Evolutionary conservation across 768 basidiomycete genomes (phyloP).

Genomic region (Mycena capillaripes): DNA sequence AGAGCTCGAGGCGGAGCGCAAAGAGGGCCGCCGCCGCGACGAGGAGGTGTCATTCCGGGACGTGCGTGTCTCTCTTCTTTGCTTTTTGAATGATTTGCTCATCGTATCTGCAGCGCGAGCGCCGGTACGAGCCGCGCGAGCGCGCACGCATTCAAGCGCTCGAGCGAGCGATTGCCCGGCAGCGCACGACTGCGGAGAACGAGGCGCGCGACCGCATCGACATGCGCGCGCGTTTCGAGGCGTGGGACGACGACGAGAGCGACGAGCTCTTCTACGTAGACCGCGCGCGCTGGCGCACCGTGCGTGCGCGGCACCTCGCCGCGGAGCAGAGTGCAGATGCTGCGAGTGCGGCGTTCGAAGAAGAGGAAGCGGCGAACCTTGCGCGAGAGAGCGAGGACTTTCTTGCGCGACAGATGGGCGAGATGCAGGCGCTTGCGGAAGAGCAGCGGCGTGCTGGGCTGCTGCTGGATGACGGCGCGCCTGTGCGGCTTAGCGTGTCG

Average conservation of each 20-base stretch:
- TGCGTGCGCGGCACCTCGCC: slow-evolving; percentile 77
- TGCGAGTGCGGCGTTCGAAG: slow-evolving; percentile 85
- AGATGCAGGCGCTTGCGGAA: slow-evolving; percentile 92
- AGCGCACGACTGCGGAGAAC: slow-evolving; percentile 78
- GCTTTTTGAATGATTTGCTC: slow-evolving; percentile 16
- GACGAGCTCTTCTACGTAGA: slow-evolving; percentile 95
- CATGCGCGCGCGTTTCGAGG: slow-evolving; percentile 84
- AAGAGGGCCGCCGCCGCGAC: slow-evolving; percentile 79
- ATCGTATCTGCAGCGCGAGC: slow-evolving; percentile 77
- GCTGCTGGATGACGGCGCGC: slow-evolving; percentile 91
- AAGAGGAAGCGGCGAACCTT: slow-evolving; percentile 88
- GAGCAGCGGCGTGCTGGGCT: slow-evolving; percentile 93
- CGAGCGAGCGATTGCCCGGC: slow-evolving; percentile 82
- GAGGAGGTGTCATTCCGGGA: slow-evolving; percentile 90
- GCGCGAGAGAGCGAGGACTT: slow-evolving; percentile 94
- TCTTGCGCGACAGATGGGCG: slow-evolving; percentile 94
- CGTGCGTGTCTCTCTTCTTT: slow-evolving; percentile 63
- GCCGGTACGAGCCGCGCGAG: slow-evolving; percentile 94
- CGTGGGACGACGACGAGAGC: slow-evolving; percentile 95
- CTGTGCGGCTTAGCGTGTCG: slow-evolving; percentile 88
- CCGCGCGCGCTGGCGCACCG: slow-evolving; percentile 88
- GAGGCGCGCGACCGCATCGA: slow-evolving; percentile 87
- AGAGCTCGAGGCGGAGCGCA: slow-evolving; percentile 87
- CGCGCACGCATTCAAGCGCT: slow-evolving; percentile 82
- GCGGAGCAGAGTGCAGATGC: slow-evolving; percentile 89